Percentiles rank a stretch among this genome's conserved stretches.
These are phyloP conservation scores for Microsporum canis DNA, from an alignment of 2,329 filamentous ascomycete genomes.

Conservation along the genomic window DNA sequence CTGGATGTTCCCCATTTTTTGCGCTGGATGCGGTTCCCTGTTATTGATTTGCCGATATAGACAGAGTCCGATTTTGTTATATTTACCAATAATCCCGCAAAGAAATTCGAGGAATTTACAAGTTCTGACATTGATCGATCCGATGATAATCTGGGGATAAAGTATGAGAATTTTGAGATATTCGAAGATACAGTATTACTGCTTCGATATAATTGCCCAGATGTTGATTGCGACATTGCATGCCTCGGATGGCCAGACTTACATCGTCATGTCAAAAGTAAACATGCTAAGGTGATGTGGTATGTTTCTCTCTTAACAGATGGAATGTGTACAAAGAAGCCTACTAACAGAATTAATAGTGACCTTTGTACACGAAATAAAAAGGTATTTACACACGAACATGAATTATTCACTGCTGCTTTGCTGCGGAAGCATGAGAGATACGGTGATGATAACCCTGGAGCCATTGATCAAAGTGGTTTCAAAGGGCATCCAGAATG, in stretches of 20 bases:
- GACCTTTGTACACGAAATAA: slow-evolving; percentile 89
- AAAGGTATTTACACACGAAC: slow-evolving; percentile 96
- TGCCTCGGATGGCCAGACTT: slow-evolving; percentile 71
- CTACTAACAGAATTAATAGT: slow-evolving; percentile 28
- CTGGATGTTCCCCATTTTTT: not conserved
- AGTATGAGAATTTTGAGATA: slow-evolving; percentile 79
- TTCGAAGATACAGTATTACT: slow-evolving; percentile 82
- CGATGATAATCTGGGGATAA: slow-evolving; percentile 81
- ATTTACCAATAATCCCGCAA: slow-evolving; percentile 75
- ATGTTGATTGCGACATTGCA: slow-evolving; percentile 69
- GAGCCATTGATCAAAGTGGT: slow-evolving; percentile 80
- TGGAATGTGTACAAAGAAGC: not conserved
- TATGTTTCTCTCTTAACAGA: slow-evolving; percentile 25
- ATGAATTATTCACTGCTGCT: slow-evolving; percentile 73
- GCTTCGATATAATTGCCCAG: slow-evolving; percentile 89
- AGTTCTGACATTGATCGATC: slow-evolving; percentile 60
- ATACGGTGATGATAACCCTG: slow-evolving; percentile 80
- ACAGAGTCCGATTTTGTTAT: slow-evolving; percentile 57
- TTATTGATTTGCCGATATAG: slow-evolving; percentile 16
- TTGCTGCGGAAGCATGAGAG: slow-evolving; percentile 81
- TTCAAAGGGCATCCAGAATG: slow-evolving; percentile 95
- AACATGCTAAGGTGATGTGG: slow-evolving; percentile 80
- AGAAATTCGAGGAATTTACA: slow-evolving; percentile 75
- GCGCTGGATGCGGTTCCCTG: not conserved
- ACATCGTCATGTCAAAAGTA: slow-evolving; percentile 67